Evolutionary conservation across 2,329 filamentous ascomycete species (phyloP).

Genomic region (Claviceps sp.): DNA sequence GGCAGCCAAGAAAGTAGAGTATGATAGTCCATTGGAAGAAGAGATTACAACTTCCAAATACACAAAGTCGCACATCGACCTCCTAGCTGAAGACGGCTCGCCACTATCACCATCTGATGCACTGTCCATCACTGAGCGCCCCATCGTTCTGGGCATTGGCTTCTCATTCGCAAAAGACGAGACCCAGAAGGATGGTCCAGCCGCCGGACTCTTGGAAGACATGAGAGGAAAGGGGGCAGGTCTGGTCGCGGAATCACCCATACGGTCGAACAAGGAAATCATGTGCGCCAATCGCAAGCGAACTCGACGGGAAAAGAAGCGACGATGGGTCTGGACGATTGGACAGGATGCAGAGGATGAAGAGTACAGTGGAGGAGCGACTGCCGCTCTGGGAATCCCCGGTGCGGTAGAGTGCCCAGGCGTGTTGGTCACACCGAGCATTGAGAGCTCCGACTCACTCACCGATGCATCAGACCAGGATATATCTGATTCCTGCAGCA

Average conservation of each 20-base stretch:
- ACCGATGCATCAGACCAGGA: constrained; percentile 27
- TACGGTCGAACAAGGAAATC: constrained; percentile 23
- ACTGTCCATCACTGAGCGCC: constrained; percentile 17
- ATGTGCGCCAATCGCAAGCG: constrained; percentile 36
- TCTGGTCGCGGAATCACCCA: constrained; percentile 27
- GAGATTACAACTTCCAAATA: constrained; percentile 51
- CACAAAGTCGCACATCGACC: constrained; percentile 48
- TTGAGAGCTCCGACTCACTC: constrained; percentile 23
- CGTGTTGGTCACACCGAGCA: constrained; percentile 27
- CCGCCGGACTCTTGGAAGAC: constrained; percentile 50
- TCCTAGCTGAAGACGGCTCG: constrained; percentile 43
- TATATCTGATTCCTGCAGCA: constrained; percentile 35
- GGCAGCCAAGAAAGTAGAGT: constrained; percentile 43
- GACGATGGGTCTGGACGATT: constrained; percentile 55
- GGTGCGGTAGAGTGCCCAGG: constrained; percentile 13
- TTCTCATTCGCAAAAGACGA: constrained; percentile 40
- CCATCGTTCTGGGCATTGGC: constrained; percentile 33
- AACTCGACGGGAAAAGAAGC: constrained; percentile 44
- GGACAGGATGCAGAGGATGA: constrained; percentile 37
- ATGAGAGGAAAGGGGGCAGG: constrained; percentile 44
- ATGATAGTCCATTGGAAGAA: constrained; percentile 48
- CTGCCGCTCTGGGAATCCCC: constrained; percentile 22
- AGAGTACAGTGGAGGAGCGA: constrained; percentile 28
- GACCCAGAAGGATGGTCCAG: constrained; percentile 46
- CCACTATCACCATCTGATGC: constrained; percentile 26